Evolutionary conservation across 768 basidiomycete species (phyloP).

Genomic region (Hygrocybe punicea): DNA sequence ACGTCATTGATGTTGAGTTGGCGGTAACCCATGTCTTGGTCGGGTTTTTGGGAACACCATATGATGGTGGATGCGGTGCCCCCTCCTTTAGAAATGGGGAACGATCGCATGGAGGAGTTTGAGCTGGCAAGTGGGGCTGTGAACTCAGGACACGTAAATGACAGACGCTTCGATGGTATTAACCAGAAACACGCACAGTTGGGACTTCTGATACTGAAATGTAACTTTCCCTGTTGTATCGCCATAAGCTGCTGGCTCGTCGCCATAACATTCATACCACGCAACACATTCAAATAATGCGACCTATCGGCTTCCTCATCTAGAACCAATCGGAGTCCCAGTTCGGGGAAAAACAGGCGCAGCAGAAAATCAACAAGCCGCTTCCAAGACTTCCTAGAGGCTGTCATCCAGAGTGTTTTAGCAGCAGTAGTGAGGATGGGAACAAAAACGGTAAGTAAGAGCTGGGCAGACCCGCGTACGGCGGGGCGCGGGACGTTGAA

Average conservation of each 20-base stretch:
- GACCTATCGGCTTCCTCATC: not conserved
- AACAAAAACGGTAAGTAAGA: constrained; percentile 1
- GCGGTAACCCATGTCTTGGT: not conserved
- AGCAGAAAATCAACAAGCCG: not conserved
- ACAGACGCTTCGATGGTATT: not conserved
- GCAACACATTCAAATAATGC: not conserved
- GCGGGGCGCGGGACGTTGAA: not conserved
- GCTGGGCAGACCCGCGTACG: not conserved
- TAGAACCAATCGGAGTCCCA: not conserved
- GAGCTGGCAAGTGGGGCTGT: not conserved
- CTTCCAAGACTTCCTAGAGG: not conserved
- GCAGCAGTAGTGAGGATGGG: constrained; percentile 1
- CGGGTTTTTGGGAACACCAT: not conserved
- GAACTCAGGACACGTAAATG: not conserved
- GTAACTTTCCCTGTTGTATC: constrained; percentile 1
- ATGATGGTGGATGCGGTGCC: not conserved
- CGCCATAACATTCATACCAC: not conserved
- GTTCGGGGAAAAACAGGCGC: not conserved
- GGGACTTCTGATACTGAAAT: not conserved
- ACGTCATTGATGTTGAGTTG: not conserved
- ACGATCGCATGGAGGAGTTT: not conserved
- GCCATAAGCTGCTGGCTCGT: not conserved
- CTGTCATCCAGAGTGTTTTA: not conserved
- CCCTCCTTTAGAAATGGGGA: not conserved
- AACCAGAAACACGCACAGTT: not conserved